Conservation (phyloP, 1,139 yeast genomes). For the Candida labiduridarum region DNA sequence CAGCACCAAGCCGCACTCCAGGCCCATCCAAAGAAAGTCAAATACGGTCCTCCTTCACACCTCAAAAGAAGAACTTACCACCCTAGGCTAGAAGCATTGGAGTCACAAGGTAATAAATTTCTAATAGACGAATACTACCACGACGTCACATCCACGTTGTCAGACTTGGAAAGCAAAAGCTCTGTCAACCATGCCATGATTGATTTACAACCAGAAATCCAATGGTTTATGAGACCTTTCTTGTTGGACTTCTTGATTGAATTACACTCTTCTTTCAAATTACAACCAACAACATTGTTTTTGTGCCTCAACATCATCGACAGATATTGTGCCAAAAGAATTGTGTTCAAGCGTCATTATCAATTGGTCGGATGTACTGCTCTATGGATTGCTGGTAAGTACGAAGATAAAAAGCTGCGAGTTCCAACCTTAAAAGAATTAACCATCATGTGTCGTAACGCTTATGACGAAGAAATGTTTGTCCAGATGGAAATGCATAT, state of each 20-base stretch:
- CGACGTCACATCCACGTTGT: slow-evolving; percentile 33
- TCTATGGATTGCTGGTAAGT: slow-evolving; percentile 93
- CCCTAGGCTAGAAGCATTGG: slow-evolving; percentile 48
- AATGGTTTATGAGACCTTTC: slow-evolving; percentile 92
- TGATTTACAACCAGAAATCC: slow-evolving; percentile 87
- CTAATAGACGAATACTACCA: slow-evolving; percentile 44
- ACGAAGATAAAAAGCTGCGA: slow-evolving; percentile 81
- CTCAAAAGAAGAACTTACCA: slow-evolving; percentile 41
- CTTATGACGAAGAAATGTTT: slow-evolving; percentile 88
- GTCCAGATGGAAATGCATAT: slow-evolving; percentile 95
- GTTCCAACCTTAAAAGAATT: slow-evolving; percentile 84
- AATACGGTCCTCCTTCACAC: slow-evolving; percentile 51
- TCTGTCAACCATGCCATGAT: slow-evolving; percentile 68
- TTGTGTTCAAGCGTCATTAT: slow-evolving; percentile 89
- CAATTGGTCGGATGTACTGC: slow-evolving; percentile 93
- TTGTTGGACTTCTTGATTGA: slow-evolving; percentile 82
- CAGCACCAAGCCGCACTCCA: slow-evolving; percentile 5
- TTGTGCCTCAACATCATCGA: slow-evolving; percentile 82
- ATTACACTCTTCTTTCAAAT: slow-evolving; percentile 73
- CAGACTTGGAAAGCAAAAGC: slow-evolving; percentile 29
- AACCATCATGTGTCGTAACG: slow-evolving; percentile 76
- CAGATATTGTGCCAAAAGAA: slow-evolving; percentile 86
- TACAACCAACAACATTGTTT: slow-evolving; percentile 79
- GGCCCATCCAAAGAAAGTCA: slow-evolving; percentile 7
- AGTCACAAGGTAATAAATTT: slow-evolving; percentile 45